Base-by-base conservation (phyloP, 1,139 yeast species). In the Yamadazyma membranifaciens region DNA sequence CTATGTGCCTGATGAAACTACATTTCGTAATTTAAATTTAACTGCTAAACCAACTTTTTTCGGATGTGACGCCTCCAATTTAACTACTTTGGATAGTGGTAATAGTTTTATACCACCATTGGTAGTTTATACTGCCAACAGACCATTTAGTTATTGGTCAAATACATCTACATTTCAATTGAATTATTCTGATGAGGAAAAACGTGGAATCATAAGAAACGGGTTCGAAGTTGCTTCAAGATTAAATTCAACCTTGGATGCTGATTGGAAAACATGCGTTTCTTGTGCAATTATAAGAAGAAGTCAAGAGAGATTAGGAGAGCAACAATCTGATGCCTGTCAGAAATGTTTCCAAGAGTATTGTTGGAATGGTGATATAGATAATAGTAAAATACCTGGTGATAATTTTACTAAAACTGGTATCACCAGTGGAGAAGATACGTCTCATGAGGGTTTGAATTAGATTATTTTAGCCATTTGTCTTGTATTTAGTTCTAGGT, bases 231-330 rank as follows among this genome's bases (percentile, higher is more conserved):
- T 79, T 28, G 79, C 86, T 24, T 75, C 95, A 1, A 79, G 88
- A 59, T 73, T 75, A 50, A 88, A 88, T 58, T 66, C 80, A 33
- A 85, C 96, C 4, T 65, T 83, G 33, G 95, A 86, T 54, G 61
- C 68, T 2, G 83, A 84, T 41, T 89, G 89, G 83, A 72, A 78
- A 39, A 76, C 84, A 7, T 89, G 97, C 70, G 77, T 89, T 39
- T 87, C 91, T 1, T 89, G 98, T 70, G 97, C 97, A 6, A 79
- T 89, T 40, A 72, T 89, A 43, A 83, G 88, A 62, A 80, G 96
- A 60, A 80, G 84, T 41, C 83, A 84, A 57, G 95, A 88, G 65
- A 76, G 95, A 54, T 65, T 73, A 37, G 83, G 83, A 27, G 61
- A 73, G 25, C 69, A 75, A 14, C 83, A 81, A 47, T 75, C 89